Conservation (phyloP, 352 stramenopile species). For the Globisporangium okanoganense region DNA sequence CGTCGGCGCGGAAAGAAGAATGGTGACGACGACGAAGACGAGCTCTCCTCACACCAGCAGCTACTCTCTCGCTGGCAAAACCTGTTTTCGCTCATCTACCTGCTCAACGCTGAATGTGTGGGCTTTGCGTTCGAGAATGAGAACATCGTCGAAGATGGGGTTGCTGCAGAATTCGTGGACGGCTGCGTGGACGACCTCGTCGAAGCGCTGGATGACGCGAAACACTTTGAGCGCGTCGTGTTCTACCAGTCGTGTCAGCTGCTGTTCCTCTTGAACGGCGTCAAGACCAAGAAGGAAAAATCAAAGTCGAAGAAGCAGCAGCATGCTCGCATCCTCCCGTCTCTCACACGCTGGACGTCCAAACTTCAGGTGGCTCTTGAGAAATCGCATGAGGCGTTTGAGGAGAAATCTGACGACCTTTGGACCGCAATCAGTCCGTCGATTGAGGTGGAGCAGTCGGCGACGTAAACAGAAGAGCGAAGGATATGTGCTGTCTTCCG, state of each 20-base stretch:
- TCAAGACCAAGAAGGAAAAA: slow-evolving; percentile 31
- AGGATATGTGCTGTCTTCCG: too few relatives aligned
- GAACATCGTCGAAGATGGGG: slow-evolving; percentile 31
- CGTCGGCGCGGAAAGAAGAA: slow-evolving; percentile 35
- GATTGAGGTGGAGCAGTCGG: slow-evolving; percentile 15
- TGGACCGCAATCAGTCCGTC: slow-evolving; percentile 35
- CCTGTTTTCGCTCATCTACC: slow-evolving; percentile 56
- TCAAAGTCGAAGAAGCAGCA: slow-evolving; percentile 28
- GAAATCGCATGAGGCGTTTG: slow-evolving; percentile 26
- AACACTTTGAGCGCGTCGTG: slow-evolving; percentile 52
- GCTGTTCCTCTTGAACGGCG: slow-evolving; percentile 35
- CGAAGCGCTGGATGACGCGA: slow-evolving; percentile 42
- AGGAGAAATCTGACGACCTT: slow-evolving; percentile 49
- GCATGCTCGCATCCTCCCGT: slow-evolving; percentile 16
- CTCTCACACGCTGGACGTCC: slow-evolving; percentile 34
- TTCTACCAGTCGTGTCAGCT: slow-evolving; percentile 68
- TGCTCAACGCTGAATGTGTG: slow-evolving; percentile 59
- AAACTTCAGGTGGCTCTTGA: slow-evolving; percentile 38
- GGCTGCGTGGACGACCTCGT: slow-evolving; percentile 42
- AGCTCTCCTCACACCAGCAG: slow-evolving; percentile 31
- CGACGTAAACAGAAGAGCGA: slow-evolving; percentile 18
- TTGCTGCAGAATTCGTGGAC: slow-evolving; percentile 42
- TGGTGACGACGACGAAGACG: slow-evolving; percentile 14
- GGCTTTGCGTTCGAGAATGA: slow-evolving; percentile 58
- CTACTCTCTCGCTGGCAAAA: slow-evolving; percentile 65